Base-by-base conservation (phyloP, 73 alveolate species). In the Durusdinium trenchii region DNA sequence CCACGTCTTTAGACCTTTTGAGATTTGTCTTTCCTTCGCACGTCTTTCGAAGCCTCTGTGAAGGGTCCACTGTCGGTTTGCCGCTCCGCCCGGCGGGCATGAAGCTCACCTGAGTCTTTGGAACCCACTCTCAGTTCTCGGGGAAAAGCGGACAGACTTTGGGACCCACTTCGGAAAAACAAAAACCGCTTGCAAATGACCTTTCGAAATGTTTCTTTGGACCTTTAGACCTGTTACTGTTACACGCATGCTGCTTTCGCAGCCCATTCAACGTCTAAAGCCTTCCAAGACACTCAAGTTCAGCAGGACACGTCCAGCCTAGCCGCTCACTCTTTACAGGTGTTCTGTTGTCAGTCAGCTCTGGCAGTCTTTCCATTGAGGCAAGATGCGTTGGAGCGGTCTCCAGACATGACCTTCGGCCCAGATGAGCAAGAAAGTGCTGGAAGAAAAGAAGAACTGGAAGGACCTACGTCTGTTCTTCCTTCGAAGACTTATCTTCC, bases 61-160 rank as follows among this genome's bases (percentile, higher is more conserved):
- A 90, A 90, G 52, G 83, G 87, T 16, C 97, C 97, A 3, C 86
- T 52, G 9, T 67, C 85, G n/a, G 46, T 42, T 23, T 38, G 87
- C 45, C 48, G 52, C 62, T 90, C 97, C 30, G 89, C 97, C 35
- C 97, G 97, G 2, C 97, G 97, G 10, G 97, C 97, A 38, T 90
- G 79, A 30, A 90, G 86, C 97, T 90, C 96, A 48, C 96, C 96
- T 87, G 6, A 6, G 73, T 0, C n/a, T n/a, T n/a, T n/a, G n/a
- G n/a, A n/a, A n/a, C n/a, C n/a, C n/a, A n/a, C n/a, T n/a, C n/a
- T n/a, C n/a, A n/a, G n/a, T n/a, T n/a, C n/a, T n/a, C n/a, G n/a
- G n/a, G n/a, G n/a, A n/a, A n/a, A n/a, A n/a, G n/a, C n/a, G n/a
- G n/a, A n/a, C n/a, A n/a, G n/a, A n/a, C n/a, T n/a, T n/a, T n/a